Percentiles rank a stretch among this genome's conserved stretches.
phyloP scores from a whole-genome alignment of 345 rosid genomes.

The Eutrema yunnanense region DNA sequence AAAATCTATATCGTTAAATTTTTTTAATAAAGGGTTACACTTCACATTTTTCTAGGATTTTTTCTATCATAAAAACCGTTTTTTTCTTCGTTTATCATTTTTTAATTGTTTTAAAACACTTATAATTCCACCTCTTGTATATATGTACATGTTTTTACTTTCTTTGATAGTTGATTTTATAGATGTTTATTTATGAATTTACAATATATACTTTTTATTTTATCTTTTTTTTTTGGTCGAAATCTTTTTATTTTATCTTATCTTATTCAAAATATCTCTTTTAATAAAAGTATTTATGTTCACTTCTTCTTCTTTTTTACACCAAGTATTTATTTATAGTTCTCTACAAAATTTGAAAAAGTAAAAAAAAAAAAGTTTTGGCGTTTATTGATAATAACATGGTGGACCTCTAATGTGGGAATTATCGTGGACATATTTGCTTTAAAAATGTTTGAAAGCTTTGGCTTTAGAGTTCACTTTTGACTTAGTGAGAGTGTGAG shows the following conservation, averaged over 20 bases:
- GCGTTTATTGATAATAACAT: slow-evolving; percentile 15
- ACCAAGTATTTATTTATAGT: not conserved
- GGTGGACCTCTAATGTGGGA: slow-evolving; percentile 20
- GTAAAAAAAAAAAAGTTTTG: not conserved
- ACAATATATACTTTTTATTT: not conserved
- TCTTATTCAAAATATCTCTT: not conserved
- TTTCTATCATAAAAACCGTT: not conserved
- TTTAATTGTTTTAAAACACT: not conserved
- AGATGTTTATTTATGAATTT: not conserved
- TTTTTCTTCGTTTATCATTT: not conserved
- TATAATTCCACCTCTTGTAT: not conserved
- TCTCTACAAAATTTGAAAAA: not conserved
- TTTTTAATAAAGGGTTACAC: not conserved
- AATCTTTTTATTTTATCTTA: not conserved
- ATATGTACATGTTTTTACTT: not conserved
- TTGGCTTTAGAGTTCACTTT: slow-evolving; percentile 28
- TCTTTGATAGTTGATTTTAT: not conserved
- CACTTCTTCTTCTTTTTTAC: too few relatives aligned
- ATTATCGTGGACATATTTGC: slow-evolving; percentile 11
- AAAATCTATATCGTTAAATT: not conserved
- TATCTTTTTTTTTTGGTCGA: too few relatives aligned
- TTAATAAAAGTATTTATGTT: not conserved
- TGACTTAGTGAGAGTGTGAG: slow-evolving; percentile 14
- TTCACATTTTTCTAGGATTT: not conserved
- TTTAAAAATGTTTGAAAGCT: slow-evolving; percentile 27